Base-by-base conservation (phyloP, 805 yeast genomes). In the Monosporozyma yasuniensis region DNA sequence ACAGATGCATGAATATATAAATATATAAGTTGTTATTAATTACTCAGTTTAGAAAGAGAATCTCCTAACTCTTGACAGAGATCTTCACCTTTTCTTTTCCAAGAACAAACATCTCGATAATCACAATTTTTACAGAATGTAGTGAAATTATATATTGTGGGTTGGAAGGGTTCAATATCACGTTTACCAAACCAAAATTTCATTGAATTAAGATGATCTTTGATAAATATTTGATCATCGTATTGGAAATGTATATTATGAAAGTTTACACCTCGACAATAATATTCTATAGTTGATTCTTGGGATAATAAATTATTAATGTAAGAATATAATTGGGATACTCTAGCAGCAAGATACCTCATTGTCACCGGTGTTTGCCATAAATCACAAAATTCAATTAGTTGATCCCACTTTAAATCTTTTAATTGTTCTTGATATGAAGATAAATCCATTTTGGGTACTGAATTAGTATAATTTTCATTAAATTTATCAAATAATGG, bases 121-220 rank as follows among this genome's bases (percentile, higher is more conserved):
- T 75, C 80, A 65, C 91, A 84, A 46, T 62, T 67, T 14, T 65
- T 69, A 61, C 91, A 84, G 51, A 72, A 72, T 3, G 65, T 54
- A 21, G 61, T 49, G 54, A 66, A 54, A 62, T 76, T 71, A 32
- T 54, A 50, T 12, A 55, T 48, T 0, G 70, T 71, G 14, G 63
- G 67, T 8, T 60, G 57, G 3, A 77, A 70, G 6, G 73, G 74
- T 28, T 56, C 58, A 1, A 87, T 85, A 3, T 60, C 61, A 44
- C 84, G 65, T 30, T 64, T 56, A 0, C 89, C 89, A 56, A 70
- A 68, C 89, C 89, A 84, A 54, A 80, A 76, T 22, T 59, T 58
- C 47, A 76, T 55, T 2, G 80, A 70, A 10, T 61, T 54, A 0
- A 53, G 43, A 2, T 76, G 60, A 7, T 67, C 61, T 2, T 54